Percentiles rank a stretch among this genome's conserved stretches.
Conservation (phyloP, 2,329 filamentous ascomycete genomes). For the Alternaria gansuensis region DNA sequence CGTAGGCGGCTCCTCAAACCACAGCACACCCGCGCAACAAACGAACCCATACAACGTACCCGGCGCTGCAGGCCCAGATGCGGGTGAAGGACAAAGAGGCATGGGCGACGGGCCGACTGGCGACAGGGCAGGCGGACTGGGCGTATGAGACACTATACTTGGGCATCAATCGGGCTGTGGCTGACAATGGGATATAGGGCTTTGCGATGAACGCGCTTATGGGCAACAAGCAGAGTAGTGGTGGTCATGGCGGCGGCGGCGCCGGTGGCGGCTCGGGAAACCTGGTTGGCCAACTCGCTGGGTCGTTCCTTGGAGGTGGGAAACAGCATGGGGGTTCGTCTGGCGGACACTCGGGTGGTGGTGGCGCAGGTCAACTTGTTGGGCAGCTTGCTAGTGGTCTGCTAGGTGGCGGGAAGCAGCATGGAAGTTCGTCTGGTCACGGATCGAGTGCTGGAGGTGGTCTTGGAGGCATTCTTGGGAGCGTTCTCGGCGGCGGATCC, state of each 20-base stretch:
- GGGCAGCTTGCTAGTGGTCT: conserved; percentile 65
- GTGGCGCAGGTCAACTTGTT: conserved; percentile 53
- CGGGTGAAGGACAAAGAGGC: conserved; percentile 59
- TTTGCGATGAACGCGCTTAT: conserved; percentile 68
- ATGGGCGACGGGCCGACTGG: conserved; percentile 61
- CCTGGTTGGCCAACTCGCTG: conserved; percentile 65
- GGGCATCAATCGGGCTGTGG: conserved; percentile 20
- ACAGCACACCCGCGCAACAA: conserved; percentile 52
- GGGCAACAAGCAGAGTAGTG: conserved; percentile 48
- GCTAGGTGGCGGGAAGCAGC: conserved; percentile 51
- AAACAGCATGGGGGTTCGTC: conserved; percentile 40
- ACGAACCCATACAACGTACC: conserved; percentile 70
- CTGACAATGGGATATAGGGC: conserved; percentile 56
- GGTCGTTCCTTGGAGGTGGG: conserved; percentile 52
- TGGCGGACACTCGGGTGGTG: conserved; percentile 40
- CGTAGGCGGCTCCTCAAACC: conserved; percentile 66
- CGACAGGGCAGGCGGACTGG: conserved; percentile 66
- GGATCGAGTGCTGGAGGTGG: conserved; percentile 16
- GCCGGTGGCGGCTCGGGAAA: conserved; percentile 49
- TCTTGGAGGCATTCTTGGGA: conserved; percentile 45
- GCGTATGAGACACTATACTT: conserved; percentile 60
- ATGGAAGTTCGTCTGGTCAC: conserved; percentile 52
- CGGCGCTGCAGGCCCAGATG: conserved; percentile 43
- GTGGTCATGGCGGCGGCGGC: conserved; percentile 38
- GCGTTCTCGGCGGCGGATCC: conserved; percentile 49